Percentiles rank a stretch among this genome's conserved stretches.
phyloP scores from a whole-genome alignment of 495 filamentous ascomycete genomes.

The Hypoxylon subgilvum region DNA sequence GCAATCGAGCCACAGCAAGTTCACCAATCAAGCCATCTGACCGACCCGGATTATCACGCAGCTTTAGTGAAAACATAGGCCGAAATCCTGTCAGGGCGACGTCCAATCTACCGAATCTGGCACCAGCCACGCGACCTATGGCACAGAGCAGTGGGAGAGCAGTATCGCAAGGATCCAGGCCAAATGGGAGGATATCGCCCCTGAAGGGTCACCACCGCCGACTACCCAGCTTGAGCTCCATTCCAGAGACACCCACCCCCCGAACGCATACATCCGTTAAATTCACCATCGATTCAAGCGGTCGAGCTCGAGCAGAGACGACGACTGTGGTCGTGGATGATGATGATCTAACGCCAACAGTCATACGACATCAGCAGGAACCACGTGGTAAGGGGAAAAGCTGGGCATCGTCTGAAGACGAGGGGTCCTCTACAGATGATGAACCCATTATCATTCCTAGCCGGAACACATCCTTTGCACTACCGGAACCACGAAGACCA shows the following conservation, averaged over 20 bases:
- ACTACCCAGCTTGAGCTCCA: conserved; percentile 55
- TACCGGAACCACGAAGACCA: conserved; percentile 59
- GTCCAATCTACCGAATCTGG: conserved; percentile 44
- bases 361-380: conserved; percentile 30
- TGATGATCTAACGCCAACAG: conserved; percentile 40
- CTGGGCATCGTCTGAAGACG: conserved; percentile 55
- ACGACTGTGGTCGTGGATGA: conserved; percentile 62
- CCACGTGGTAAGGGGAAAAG: conserved; percentile 14
- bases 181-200: conserved; percentile 56
- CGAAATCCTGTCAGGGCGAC: conserved; percentile 44
- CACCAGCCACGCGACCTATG: conserved; percentile 38
- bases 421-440: conserved; percentile 65
- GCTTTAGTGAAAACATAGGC: conserved; percentile 60
- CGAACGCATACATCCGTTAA: conserved; percentile 63
- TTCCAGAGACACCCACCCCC: conserved; percentile 54
- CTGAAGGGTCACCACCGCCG: conserved; percentile 55
- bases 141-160: conserved; percentile 41
- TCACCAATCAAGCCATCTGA: conserved; percentile 58
- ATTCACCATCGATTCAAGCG: conserved; percentile 74
- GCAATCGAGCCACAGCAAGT: conserved; percentile 55
- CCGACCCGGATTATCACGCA: conserved; percentile 65
- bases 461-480: conserved; percentile 65
- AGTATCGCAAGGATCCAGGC: conserved; percentile 44
- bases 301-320: conserved; percentile 73
- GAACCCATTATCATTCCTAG: conserved; percentile 71